phyloP scores from a whole-genome alignment of 1,139 yeast genomes.

The Scheffersomyces quercinus region DNA sequence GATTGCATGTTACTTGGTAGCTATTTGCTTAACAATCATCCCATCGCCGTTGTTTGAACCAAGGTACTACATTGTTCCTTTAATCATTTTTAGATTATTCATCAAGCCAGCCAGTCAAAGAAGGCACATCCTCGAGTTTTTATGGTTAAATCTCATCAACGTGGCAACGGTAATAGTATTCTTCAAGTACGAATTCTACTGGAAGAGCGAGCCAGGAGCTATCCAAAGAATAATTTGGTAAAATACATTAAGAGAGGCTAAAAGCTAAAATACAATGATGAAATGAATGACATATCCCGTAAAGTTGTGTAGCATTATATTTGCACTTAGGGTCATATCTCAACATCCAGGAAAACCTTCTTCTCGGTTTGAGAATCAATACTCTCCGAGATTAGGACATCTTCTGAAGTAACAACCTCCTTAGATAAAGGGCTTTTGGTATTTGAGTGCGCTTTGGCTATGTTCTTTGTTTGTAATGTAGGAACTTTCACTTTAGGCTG shows the following conservation, averaged over 20 bases:
- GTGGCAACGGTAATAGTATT: slow-evolving; percentile 55
- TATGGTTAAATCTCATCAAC: slow-evolving; percentile 63
- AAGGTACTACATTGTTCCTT: slow-evolving; percentile 84
- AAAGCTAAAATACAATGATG: slow-evolving; percentile 1
- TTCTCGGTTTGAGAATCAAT: neutral
- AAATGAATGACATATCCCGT: neutral
- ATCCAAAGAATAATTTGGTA: slow-evolving; percentile 89
- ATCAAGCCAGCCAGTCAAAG: slow-evolving; percentile 39
- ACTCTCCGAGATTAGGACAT: too few species aligned
- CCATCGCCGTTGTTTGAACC: slow-evolving; percentile 96
- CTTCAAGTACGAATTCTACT: slow-evolving; percentile 59
- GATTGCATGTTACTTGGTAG: slow-evolving; percentile 48
- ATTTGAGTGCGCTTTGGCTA: neutral
- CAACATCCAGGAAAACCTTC: neutral
- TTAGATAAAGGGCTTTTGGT: slow-evolving; percentile 9
- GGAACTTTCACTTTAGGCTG: slow-evolving; percentile 1
- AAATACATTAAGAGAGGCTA: slow-evolving; percentile 5
- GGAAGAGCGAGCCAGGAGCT: slow-evolving; percentile 60
- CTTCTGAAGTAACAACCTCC: neutral
- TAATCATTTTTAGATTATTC: slow-evolving; percentile 68
- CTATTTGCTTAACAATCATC: slow-evolving; percentile 61
- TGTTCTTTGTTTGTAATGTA: neutral
- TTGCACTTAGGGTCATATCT: slow-evolving; percentile 2
- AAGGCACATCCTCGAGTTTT: slow-evolving; percentile 54
- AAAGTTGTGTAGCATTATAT: slow-evolving; percentile 1